Conservation (phyloP, 148 eudicot species). For the Chenopodium album region DNA sequence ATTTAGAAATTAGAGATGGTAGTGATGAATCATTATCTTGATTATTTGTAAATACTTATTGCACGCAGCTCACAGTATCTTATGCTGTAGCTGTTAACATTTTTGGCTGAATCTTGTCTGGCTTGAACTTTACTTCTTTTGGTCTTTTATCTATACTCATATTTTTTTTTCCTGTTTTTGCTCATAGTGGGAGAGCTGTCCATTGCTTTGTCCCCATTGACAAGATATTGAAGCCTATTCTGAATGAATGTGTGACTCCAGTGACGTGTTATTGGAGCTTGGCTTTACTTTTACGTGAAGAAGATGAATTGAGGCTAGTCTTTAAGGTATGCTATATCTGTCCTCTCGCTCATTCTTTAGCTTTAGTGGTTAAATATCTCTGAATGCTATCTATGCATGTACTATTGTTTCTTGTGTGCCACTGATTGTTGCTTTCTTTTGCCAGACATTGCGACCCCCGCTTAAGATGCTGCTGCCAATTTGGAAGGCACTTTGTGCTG, state of each 20-base stretch:
- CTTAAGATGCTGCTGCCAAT: slow-evolving; percentile 66
- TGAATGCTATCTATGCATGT: background rate
- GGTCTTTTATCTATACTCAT: background rate
- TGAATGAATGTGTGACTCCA: slow-evolving; percentile 89
- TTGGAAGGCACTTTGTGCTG: slow-evolving; percentile 69
- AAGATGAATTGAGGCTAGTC: slow-evolving; percentile 66
- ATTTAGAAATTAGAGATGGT: background rate
- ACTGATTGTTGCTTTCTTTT: slow-evolving; percentile 17
- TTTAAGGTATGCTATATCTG: slow-evolving; percentile 60
- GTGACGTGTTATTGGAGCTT: slow-evolving; percentile 94
- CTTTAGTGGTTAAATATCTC: background rate
- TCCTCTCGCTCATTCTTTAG: background rate
- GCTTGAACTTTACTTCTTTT: background rate
- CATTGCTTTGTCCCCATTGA: slow-evolving; percentile 69
- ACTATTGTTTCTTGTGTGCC: background rate
- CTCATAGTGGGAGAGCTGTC: slow-evolving; percentile 59
- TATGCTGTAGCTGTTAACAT: background rate
- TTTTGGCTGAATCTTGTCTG: background rate
- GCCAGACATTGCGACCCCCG: slow-evolving; percentile 69
- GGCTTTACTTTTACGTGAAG: slow-evolving; percentile 68
- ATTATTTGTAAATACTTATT: background rate
- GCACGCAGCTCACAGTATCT: background rate
- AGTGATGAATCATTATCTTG: background rate
- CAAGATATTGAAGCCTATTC: slow-evolving; percentile 81
- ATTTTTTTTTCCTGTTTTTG: slow-evolving; percentile 4